These are phyloP conservation scores for Melaleuca quinquenervia DNA, from an alignment of 345 rosid genomes.

Conservation along the genomic window DNA sequence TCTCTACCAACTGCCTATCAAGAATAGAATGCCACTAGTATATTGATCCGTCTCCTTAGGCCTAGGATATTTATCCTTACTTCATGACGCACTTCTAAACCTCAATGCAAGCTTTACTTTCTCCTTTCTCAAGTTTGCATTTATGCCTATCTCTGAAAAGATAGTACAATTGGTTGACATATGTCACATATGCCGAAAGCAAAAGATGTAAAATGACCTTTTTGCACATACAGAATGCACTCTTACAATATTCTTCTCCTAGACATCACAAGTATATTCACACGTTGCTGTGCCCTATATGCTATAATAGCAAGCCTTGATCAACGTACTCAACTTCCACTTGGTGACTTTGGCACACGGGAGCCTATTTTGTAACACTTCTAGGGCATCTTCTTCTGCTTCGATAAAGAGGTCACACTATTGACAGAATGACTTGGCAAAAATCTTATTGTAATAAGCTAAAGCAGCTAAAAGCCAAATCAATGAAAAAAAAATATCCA, in stretches of 20 bases:
- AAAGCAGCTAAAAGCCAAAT: neutral
- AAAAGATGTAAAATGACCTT: neutral
- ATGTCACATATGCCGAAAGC: neutral
- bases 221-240: neutral
- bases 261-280: neutral
- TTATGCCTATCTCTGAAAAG: neutral
- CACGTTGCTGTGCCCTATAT: neutral
- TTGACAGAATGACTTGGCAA: neutral
- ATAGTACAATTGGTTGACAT: neutral
- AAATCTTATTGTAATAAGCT: neutral
- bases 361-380: neutral
- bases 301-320: neutral
- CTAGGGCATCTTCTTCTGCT: neutral
- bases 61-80: neutral
- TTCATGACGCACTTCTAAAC: neutral
- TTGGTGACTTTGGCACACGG: neutral
- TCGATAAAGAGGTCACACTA: neutral
- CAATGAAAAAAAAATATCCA: too few species aligned
- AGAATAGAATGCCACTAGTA: neutral
- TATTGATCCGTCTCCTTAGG: accelerated
- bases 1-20: neutral
- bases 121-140: neutral
- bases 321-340: neutral
- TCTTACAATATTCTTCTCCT: neutral
- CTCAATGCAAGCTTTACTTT: neutral